A percentile compares a stretch with the other conserved stretches of the same genome.
phyloP scores from a whole-genome alignment of 2,329 filamentous ascomycete species.

The Colletotrichum cereale region DNA sequence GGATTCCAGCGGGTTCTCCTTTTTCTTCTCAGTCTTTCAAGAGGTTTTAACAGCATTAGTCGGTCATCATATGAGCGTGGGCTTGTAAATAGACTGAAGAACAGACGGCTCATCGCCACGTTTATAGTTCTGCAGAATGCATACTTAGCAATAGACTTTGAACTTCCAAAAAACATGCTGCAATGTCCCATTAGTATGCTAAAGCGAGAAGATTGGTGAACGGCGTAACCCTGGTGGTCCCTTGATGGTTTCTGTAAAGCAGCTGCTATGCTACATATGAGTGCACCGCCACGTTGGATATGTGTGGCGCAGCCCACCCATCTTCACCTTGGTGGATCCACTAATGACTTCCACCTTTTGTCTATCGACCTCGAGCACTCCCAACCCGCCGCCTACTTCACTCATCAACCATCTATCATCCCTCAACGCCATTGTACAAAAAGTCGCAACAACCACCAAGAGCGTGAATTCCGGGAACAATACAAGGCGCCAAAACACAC shows the following conservation, averaged over 20 bases:
- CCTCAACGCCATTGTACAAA: neutral
- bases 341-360: constrained; percentile 1
- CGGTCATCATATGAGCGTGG: constrained; percentile 22
- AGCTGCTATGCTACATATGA: too few species aligned
- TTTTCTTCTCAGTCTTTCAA: neutral
- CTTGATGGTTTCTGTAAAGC: neutral
- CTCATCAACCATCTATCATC: constrained; percentile 7
- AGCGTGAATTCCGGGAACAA: neutral
- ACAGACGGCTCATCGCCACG: constrained; percentile 39
- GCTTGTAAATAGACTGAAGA: constrained; percentile 40
- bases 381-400: neutral
- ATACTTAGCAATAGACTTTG: constrained; percentile 18
- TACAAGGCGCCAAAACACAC: too few species aligned
- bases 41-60: constrained; percentile 31
- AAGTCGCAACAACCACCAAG: neutral
- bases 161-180: neutral
- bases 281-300: constrained; percentile 23
- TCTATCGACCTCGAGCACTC: constrained; percentile 1
- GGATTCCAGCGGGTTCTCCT: constrained; percentile 36
- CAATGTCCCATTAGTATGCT: neutral
- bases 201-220: neutral
- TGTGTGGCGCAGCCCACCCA: constrained; percentile 22
- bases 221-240: neutral
- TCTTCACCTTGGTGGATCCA: constrained; percentile 1
- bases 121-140: constrained; percentile 32